These are phyloP conservation scores for Nymphaea colorata DNA, from an alignment of 164 flowering plant species.

Conservation along the genomic window DNA sequence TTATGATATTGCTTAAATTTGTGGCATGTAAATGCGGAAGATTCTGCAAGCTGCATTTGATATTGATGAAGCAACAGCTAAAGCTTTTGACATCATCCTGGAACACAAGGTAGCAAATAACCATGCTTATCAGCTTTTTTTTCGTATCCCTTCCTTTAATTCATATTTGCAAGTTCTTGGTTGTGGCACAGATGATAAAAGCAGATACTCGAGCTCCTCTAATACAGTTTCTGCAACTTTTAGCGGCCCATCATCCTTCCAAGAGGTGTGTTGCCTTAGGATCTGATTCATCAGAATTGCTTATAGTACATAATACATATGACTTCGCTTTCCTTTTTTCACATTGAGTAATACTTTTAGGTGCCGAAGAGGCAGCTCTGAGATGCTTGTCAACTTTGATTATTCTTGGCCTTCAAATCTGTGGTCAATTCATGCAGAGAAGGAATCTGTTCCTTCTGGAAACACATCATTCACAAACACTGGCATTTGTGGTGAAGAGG, in stretches of 20 bases:
- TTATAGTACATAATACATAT: background rate
- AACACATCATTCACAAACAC: conserved; percentile 25
- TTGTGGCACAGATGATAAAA: conserved; percentile 60
- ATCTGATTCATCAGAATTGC: background rate
- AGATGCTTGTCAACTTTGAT: conserved; percentile 76
- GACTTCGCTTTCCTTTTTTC: conserved; percentile 5
- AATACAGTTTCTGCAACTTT: conserved; percentile 70
- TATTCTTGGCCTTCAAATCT: conserved; percentile 50
- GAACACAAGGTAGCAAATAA: conserved; percentile 51
- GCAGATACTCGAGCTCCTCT: conserved; percentile 67
- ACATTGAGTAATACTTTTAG: conserved; percentile 23
- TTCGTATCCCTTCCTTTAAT: background rate
- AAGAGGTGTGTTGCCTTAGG: conserved; percentile 37
- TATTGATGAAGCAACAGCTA: conserved; percentile 87
- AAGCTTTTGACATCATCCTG: conserved; percentile 75
- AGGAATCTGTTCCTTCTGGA: conserved; percentile 17
- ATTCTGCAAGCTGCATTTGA: conserved; percentile 78
- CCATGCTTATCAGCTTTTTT: conserved; percentile 2
- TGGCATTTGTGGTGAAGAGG: conserved; percentile 80
- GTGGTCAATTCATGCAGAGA: conserved; percentile 18
- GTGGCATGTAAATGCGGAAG: conserved; percentile 16
- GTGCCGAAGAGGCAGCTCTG: conserved; percentile 93
- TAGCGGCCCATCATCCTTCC: conserved; percentile 89
- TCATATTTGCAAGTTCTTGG: background rate
- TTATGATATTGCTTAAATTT: no score